phyloP scores from a whole-genome alignment of 176 grass and related monocot genomes.

The Pharus latifolius region DNA sequence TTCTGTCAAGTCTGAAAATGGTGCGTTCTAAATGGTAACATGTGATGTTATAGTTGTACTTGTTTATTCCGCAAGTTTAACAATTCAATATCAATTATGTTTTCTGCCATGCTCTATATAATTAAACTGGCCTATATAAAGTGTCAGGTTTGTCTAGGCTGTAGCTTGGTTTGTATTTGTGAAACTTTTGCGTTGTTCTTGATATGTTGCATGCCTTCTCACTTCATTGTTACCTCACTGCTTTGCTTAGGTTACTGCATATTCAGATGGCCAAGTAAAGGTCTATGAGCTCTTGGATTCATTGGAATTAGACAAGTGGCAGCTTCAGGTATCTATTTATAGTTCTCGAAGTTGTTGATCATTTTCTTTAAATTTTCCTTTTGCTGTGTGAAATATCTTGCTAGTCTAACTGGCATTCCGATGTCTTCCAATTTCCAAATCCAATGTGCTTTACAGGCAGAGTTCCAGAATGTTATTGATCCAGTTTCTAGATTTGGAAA shows the following conservation, averaged over 20 bases:
- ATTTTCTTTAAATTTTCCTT: background rate
- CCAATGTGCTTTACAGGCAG: constrained; percentile 47
- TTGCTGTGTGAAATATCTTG: background rate
- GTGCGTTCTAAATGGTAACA: constrained; percentile 32
- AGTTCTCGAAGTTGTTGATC: background rate
- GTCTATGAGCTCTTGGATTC: constrained; percentile 72
- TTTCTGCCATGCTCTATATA: too few relatives aligned
- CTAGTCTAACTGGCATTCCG: background rate
- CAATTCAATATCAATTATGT: background rate
- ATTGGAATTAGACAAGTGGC: constrained; percentile 92
- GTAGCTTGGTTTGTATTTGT: background rate
- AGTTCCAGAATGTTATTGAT: constrained; percentile 77
- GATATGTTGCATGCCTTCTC: background rate
- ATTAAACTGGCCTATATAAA: background rate
- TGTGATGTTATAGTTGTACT: background rate
- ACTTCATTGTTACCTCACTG: constrained; percentile 9
- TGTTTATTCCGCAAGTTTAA: background rate
- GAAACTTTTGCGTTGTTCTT: constrained; percentile 9
- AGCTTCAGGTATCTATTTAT: constrained; percentile 73
- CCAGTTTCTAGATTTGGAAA: constrained; percentile 66
- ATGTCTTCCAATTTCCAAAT: background rate
- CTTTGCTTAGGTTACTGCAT: constrained; percentile 58
- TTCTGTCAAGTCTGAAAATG: constrained; percentile 76
- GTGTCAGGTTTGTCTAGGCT: background rate
- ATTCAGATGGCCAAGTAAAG: constrained; percentile 94